A percentile compares a stretch with the other conserved stretches of the same genome.
phyloP scores from a whole-genome alignment of 495 filamentous ascomycete species.

The Friedmanniomyces simplex region DNA sequence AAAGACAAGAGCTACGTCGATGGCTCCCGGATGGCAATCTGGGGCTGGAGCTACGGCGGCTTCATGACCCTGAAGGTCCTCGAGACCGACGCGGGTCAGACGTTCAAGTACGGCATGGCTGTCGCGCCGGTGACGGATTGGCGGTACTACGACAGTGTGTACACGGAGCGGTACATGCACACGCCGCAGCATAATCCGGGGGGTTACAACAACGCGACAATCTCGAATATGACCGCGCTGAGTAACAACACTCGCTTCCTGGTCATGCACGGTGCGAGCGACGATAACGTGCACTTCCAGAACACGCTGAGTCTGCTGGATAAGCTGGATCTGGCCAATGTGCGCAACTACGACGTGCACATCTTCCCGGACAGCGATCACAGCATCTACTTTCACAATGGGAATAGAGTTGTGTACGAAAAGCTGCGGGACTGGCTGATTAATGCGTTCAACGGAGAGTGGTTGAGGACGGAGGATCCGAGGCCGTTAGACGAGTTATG shows the following conservation, averaged over 20 bases:
- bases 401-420: conserved; percentile 85
- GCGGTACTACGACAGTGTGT: conserved; percentile 54
- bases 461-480: conserved; percentile 62
- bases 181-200: conserved; percentile 36
- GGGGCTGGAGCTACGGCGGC: conserved; percentile 97
- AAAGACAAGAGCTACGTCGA: conserved; percentile 76
- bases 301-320: conserved; percentile 81
- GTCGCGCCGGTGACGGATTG: conserved; percentile 97
- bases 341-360: conserved; percentile 95
- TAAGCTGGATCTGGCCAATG: conserved; percentile 66
- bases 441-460: conserved; percentile 97
- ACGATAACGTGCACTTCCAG: conserved; percentile 96
- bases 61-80: conserved; percentile 96
- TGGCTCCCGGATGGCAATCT: conserved; percentile 71
- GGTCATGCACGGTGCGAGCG: conserved; percentile 86
- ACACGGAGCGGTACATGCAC: conserved; percentile 58
- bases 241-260: conserved; percentile 70
- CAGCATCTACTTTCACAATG: conserved; percentile 90
- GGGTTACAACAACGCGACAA: conserved; percentile 67
- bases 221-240: conserved; percentile 61
- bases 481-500: conserved; percentile 39
- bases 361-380: conserved; percentile 96
- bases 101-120: conserved; percentile 94
- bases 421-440: conserved; percentile 86
- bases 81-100: conserved; percentile 77